Evolutionary conservation across 1,139 yeast species (phyloP), one percentile per base, ranked within the genome.

Genomic region (Geotrichum reessii): DNA sequence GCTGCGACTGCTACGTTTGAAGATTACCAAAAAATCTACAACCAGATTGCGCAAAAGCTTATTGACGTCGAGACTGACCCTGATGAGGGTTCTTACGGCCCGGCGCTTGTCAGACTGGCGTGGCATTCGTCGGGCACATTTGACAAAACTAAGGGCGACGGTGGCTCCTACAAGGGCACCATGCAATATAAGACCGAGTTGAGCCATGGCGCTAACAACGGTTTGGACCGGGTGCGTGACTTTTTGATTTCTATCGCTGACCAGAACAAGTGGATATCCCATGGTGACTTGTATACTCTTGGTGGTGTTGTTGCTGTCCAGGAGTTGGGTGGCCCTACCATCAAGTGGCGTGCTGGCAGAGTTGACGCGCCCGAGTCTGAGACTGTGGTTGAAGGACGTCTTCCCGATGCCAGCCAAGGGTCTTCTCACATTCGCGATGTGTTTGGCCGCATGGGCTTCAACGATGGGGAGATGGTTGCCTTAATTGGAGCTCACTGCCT

Each of bases 321-420:
- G 76, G 97, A 89, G 73, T 72, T 86, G 73, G 85, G 85, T 58
- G 97, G 97, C 17, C 97, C 97, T 60, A 85, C 85, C 70, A 80
- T 90, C 66, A 80, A 83, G 58, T 90, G 96, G 96, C 84, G 95
- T 77, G 82, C 93, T 25, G 96, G 97, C 59, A 81, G 97, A 71
- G 73, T 73, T 55, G 87, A 87, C 69, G 67, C 74, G 53, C 71
- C 69, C n/a, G 79, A 73, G 50, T 73, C 71, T 52, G 69, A 57
- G 33, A 79, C 81, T 46, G 87, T 91, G 47, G 83, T 84, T 48
- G 86, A 83, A 67, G 91, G 89, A 52, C 80, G 87, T 71, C 79
- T 90, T 63, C 97, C 97, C 17, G 96, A 88, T 72, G 96, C 91
- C 31, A 72, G 85, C 21, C 76, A 78, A 71, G 93, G 86, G 63